Base-by-base conservation (phyloP, 345 rosid species). In the Corymbia maculata region DNA sequence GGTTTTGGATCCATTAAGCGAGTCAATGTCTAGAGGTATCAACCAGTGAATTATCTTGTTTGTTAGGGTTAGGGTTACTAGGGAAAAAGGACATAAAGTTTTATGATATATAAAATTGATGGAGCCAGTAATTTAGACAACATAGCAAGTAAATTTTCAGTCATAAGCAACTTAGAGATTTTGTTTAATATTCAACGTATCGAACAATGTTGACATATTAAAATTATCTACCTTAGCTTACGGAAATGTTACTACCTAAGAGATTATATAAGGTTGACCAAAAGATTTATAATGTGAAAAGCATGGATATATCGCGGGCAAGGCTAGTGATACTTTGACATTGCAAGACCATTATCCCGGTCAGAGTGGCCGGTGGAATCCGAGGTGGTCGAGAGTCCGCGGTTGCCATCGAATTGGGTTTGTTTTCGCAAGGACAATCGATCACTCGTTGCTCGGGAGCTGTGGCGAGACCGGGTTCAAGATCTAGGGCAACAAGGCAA, bases 331-430 rank as follows among this genome's bases (percentile, higher is more conserved):
- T 64, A 15, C 36, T 28, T 28, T 26, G 32, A 30, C 9, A 28
- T 64, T 3, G 36, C 36, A 6, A 13, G 36, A 36, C 36, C 14
- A 8, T 64, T 1, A 14, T 28, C 17, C 15, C 2, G 7, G 1
- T 13, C 75, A 4, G 5, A n/a, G 75, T 1, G 36, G 0, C 8
- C 9, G 2, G 2, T 13, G 75, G 36, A 64, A 64, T n/a, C n/a
- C 5, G 1, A n/a, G 12, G 79, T 11, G 12, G 3, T 15, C 11
- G 12, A 30, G 79, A 8, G 79, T 32, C 21, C 0, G 1, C 3
- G 2, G 44, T 15, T 1, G 6, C 44, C 79, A 30, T 30, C 3
- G 22, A 66, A 68, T 16, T 68, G 44, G 6, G 6, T 7, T 52
- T 66, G 44, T 10, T 15, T 1, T 66, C 14, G 21, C 44, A 15